These are phyloP conservation scores for Ascochyta rabiei DNA, from an alignment of 2,329 filamentous ascomycete genomes.

Conservation along the genomic window DNA sequence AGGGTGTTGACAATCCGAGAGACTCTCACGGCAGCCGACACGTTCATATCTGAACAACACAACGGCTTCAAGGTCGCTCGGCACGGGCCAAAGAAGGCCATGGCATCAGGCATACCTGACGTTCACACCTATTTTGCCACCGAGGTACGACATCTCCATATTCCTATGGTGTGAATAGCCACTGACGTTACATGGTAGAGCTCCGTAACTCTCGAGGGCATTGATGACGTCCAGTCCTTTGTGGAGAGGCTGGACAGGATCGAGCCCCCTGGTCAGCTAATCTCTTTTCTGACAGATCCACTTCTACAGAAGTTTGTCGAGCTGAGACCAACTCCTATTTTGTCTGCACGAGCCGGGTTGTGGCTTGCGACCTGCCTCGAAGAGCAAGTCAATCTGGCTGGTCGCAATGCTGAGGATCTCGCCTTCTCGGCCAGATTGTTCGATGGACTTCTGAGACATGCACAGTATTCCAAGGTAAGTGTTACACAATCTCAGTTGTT, in stretches of 20 bases:
- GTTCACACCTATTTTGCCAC: conserved; percentile 77
- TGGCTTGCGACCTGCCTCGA: conserved; percentile 49
- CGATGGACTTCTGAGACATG: conserved; percentile 40
- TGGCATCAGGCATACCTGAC: conserved; percentile 61
- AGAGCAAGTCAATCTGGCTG: conserved; percentile 39
- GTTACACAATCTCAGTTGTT: background rate
- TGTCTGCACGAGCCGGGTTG: conserved; percentile 40
- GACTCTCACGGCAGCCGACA: conserved; percentile 52
- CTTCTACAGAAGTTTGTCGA: conserved; percentile 77
- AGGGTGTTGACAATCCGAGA: conserved; percentile 72
- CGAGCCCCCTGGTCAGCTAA: conserved; percentile 80
- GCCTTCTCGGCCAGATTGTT: conserved; percentile 40
- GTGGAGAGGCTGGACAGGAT: conserved; percentile 77
- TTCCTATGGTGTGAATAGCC: background rate
- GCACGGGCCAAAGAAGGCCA: conserved; percentile 57
- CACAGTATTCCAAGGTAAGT: conserved; percentile 45
- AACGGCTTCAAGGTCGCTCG: conserved; percentile 69
- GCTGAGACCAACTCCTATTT: conserved; percentile 49
- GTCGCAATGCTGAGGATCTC: conserved; percentile 21
- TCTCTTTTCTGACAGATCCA: conserved; percentile 76
- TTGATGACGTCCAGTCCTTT: conserved; percentile 72
- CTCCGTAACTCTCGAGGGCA: conserved; percentile 70
- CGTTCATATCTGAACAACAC: conserved; percentile 49
- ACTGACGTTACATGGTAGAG: conserved; percentile 31
- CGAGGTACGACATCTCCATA: conserved; percentile 53